A percentile compares a stretch with the other conserved stretches of the same genome.
Conservation (phyloP, 495 filamentous ascomycete genomes). For the Apodospora peruviana region DNA sequence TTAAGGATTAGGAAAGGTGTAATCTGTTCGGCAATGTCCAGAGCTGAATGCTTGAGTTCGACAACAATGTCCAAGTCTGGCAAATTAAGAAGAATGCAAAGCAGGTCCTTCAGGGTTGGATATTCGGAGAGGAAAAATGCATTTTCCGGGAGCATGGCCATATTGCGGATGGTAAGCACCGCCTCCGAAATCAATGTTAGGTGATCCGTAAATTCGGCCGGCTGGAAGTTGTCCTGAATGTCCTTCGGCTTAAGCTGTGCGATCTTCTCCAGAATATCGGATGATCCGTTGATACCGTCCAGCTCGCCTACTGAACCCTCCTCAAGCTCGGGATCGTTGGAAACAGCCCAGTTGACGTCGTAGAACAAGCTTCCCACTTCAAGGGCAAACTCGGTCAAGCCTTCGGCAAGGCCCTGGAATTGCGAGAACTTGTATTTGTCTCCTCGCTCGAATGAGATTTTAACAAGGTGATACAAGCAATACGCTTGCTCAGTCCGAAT, state of each 20-base stretch:
- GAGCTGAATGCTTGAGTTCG: slow-evolving; percentile 84
- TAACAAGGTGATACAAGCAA: slow-evolving; percentile 85
- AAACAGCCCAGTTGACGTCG: slow-evolving; percentile 72
- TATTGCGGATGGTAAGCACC: slow-evolving; percentile 82
- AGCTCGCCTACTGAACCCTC: slow-evolving; percentile 49
- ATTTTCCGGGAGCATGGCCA: slow-evolving; percentile 86
- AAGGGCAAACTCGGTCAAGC: slow-evolving; percentile 76
- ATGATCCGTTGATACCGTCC: slow-evolving; percentile 72
- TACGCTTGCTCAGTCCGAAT: slow-evolving; percentile 80
- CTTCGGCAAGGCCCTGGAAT: slow-evolving; percentile 85
- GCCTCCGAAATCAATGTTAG: slow-evolving; percentile 80
- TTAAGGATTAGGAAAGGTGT: slow-evolving; percentile 72
- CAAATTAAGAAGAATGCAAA: slow-evolving; percentile 74
- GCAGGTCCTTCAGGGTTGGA: slow-evolving; percentile 66
- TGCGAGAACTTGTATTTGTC: slow-evolving; percentile 94
- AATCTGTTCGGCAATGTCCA: slow-evolving; percentile 90
- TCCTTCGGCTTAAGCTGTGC: slow-evolving; percentile 43
- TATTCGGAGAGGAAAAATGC: slow-evolving; percentile 72
- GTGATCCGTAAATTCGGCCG: slow-evolving; percentile 62
- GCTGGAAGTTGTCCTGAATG: slow-evolving; percentile 66
- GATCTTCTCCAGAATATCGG: slow-evolving; percentile 66
- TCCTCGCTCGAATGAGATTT: slow-evolving; percentile 88
- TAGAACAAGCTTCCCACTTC: slow-evolving; percentile 71
- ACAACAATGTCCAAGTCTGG: slow-evolving; percentile 68
- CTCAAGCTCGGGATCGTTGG: slow-evolving; percentile 55